Evolutionary conservation across 2,329 filamentous ascomycete species (phyloP).

Genomic region (Aspergillus vadensis): DNA sequence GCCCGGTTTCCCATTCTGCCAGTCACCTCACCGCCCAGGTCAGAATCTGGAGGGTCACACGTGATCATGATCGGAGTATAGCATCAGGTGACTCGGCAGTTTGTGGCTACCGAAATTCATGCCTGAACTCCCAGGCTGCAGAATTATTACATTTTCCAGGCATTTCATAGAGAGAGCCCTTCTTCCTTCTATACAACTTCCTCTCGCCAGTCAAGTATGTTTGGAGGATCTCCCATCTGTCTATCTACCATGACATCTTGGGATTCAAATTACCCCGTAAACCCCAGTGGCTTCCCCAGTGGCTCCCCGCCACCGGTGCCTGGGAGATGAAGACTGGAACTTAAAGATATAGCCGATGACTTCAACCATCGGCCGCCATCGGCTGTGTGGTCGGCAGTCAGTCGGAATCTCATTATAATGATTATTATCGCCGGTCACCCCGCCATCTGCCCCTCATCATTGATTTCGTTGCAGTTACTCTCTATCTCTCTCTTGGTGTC

Average conservation of each 20-base stretch:
- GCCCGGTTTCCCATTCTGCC: too few species aligned
- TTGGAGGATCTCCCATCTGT: too few species aligned
- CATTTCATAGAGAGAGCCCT: too few species aligned
- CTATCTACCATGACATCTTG: too few species aligned
- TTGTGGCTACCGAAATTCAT: neutral
- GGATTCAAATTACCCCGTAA: too few species aligned
- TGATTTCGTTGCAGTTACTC: neutral
- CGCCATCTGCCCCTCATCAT: neutral
- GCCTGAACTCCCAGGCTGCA: neutral
- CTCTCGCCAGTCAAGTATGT: neutral
- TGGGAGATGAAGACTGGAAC: neutral
- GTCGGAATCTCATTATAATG: neutral
- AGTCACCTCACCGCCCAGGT: too few species aligned
- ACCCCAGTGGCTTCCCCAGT: too few species aligned
- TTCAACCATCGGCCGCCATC: slow-evolving; percentile 6
- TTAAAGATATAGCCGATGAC: slow-evolving; percentile 4
- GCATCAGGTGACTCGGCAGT: neutral
- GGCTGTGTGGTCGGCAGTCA: slow-evolving; percentile 20
- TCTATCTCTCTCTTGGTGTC: neutral
- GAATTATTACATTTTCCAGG: too few species aligned
- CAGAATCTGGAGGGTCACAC: too few species aligned
- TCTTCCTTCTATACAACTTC: neutral
- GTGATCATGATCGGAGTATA: too few species aligned
- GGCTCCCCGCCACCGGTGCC: neutral
- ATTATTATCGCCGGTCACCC: neutral